Conservation (phyloP, 495 filamentous ascomycete species). For the Penicillium alfredii region DNA sequence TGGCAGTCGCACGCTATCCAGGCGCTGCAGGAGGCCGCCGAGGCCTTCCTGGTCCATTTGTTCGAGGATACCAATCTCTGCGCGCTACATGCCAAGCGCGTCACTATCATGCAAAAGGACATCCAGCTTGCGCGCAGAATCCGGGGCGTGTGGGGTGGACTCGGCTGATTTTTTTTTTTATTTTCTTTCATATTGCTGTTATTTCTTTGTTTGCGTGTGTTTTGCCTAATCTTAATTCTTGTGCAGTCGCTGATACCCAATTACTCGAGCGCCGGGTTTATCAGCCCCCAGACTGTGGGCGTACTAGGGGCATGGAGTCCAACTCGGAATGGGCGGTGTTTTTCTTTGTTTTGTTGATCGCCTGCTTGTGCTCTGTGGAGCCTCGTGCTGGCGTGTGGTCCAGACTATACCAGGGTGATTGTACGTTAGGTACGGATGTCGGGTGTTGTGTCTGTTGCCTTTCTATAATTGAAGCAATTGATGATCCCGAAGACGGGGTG, state of each 20-base stretch:
- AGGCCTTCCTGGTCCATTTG: slow-evolving; percentile 87
- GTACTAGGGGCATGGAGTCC: slow-evolving; percentile 15
- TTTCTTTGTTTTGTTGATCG: slow-evolving; percentile 2
- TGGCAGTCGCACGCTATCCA: slow-evolving; percentile 92
- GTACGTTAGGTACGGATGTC: slow-evolving; percentile 23
- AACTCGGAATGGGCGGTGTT: slow-evolving; percentile 3
- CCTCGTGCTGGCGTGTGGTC: not conserved
- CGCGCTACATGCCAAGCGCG: slow-evolving; percentile 90
- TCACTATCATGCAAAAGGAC: slow-evolving; percentile 97
- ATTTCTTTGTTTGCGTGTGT: not conserved
- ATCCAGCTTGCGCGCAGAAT: slow-evolving; percentile 86
- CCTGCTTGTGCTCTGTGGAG: not conserved
- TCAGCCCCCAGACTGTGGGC: slow-evolving; percentile 3
- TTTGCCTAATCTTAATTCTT: slow-evolving; percentile 8
- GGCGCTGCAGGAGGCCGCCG: slow-evolving; percentile 85
- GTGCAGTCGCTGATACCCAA: not conserved
- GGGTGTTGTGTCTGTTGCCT: slow-evolving; percentile 9
- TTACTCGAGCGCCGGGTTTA: not conserved
- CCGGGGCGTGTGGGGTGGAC: slow-evolving; percentile 61
- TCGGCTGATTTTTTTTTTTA: slow-evolving; percentile 38
- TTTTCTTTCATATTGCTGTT: slow-evolving; percentile 8
- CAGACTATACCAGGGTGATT: slow-evolving; percentile 17
- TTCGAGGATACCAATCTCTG: slow-evolving; percentile 96
- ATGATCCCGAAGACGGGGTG: no score
- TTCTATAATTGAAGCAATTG: slow-evolving; percentile 6